Evolutionary conservation across 805 yeast genomes (phyloP).

Genomic region (Novakomyces olei): DNA sequence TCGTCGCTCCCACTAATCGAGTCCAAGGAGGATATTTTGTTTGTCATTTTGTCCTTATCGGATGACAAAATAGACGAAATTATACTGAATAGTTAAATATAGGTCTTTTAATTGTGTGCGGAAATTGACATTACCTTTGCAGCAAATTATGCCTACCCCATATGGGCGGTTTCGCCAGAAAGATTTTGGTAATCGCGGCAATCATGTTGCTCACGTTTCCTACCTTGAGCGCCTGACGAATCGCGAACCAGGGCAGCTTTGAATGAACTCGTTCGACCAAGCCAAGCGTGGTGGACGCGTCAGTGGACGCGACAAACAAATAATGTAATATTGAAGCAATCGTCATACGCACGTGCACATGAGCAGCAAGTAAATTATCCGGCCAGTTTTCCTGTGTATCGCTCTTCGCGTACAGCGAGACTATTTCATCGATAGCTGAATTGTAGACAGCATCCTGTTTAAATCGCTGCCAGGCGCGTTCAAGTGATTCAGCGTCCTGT

Average conservation of each 20-base stretch:
- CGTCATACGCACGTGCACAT: slow-evolving; percentile 1
- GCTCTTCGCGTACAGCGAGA: not conserved
- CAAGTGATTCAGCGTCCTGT: not conserved
- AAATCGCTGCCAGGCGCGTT: not conserved
- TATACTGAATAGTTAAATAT: too few species aligned
- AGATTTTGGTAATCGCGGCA: not conserved
- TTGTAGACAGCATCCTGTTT: not conserved
- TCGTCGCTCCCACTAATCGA: not conserved
- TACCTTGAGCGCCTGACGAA: slow-evolving; percentile 1
- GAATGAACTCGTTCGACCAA: slow-evolving; percentile 1
- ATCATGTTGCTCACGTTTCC: slow-evolving; percentile 2
- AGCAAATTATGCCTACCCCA: slow-evolving; percentile 3
- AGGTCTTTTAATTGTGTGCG: too few species aligned
- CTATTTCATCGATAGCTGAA: not conserved
- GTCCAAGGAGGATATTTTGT: not conserved
- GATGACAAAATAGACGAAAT: not conserved
- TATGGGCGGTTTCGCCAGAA: not conserved
- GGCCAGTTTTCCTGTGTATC: not conserved
- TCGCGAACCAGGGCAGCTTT: slow-evolving; percentile 1
- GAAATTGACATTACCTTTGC: too few species aligned
- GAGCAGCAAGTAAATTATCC: not conserved
- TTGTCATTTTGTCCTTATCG: slow-evolving; percentile 1
- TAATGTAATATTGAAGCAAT: slow-evolving; percentile 1
- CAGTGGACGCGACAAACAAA: not conserved
- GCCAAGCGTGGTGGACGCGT: not conserved